These are phyloP conservation scores for Cicer yamashitae DNA, from an alignment of 306 rosid species.

Conservation along the genomic window DNA sequence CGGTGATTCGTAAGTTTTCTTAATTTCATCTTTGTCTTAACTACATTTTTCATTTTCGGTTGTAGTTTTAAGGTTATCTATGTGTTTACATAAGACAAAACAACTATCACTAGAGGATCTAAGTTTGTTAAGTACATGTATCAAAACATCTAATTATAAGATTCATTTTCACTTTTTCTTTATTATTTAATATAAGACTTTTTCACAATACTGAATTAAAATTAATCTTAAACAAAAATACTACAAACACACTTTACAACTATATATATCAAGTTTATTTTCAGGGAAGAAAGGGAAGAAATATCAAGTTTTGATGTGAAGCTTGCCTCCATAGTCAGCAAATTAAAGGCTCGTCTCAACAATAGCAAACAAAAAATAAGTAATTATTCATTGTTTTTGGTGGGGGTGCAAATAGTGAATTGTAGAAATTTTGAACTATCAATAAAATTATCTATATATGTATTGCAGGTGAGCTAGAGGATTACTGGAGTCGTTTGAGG, in stretches of 20 bases:
- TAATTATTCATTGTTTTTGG: neutral
- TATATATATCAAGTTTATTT: neutral
- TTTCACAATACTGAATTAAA: too few relatives aligned
- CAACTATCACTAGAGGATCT: too few relatives aligned
- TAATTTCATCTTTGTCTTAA: too few relatives aligned
- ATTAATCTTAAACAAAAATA: too few relatives aligned
- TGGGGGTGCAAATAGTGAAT: neutral
- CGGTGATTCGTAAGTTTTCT: slow-evolving; percentile 44
- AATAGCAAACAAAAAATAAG: slow-evolving; percentile 52
- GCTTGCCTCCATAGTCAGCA: slow-evolving; percentile 46
- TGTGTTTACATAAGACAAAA: too few relatives aligned
- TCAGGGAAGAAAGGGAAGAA: slow-evolving; percentile 48
- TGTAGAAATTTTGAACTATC: neutral
- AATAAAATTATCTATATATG: neutral
- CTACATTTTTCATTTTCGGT: too few relatives aligned
- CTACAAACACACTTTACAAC: too few relatives aligned
- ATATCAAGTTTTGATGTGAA: slow-evolving; percentile 43
- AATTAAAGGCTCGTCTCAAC: slow-evolving; percentile 51
- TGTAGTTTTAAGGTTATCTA: too few relatives aligned
- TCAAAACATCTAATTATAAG: too few relatives aligned
- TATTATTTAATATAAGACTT: too few relatives aligned
- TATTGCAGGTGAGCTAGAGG: slow-evolving; percentile 44
- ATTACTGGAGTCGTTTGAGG: slow-evolving; percentile 45
- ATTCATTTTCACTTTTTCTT: too few relatives aligned
- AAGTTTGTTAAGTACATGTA: too few relatives aligned